These are phyloP conservation scores for Anaeromyces robustus DNA, from an alignment of 192 early-diverging fungal genomes.

Conservation along the genomic window DNA sequence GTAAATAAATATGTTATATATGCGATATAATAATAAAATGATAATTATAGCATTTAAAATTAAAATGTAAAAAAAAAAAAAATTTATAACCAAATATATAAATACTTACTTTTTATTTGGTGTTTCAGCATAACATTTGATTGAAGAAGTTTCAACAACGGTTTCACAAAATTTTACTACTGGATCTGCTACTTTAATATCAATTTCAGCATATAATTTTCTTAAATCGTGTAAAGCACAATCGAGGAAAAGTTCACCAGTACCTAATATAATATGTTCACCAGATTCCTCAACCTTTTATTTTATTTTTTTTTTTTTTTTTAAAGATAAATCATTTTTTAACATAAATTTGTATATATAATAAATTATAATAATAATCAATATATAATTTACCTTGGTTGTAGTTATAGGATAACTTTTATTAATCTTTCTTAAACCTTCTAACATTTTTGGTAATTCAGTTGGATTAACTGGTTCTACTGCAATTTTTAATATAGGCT, in stretches of 20 bases:
- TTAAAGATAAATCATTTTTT: no score
- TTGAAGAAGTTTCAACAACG: conserved; percentile 77
- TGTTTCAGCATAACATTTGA: conserved; percentile 94
- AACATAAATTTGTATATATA: no score
- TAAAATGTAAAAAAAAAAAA: neutral
- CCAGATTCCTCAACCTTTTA: conserved; percentile 96
- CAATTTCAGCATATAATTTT: conserved; percentile 84
- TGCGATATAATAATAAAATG: no score
- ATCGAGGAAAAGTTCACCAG: conserved; percentile 93
- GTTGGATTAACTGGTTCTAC: conserved; percentile 96
- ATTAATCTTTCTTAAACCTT: conserved; percentile 88
- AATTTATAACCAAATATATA: neutral
- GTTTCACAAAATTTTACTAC: conserved; percentile 92
- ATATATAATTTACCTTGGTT: conserved; percentile 51
- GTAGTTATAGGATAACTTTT: conserved; percentile 82
- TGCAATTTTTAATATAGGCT: conserved; percentile 82
- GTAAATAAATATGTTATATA: no score
- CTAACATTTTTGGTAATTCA: conserved; percentile 94
- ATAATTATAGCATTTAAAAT: no score
- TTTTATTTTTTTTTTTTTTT: no score
- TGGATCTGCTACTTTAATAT: conserved; percentile 95
- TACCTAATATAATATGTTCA: conserved; percentile 86
- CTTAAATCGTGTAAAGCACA: conserved; percentile 93
- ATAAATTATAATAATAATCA: no score
- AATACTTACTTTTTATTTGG: conserved; percentile 85